Percentiles rank a stretch among this genome's conserved stretches.
Evolutionary conservation across 345 rosid genomes (phyloP).

Genomic region (Gossypium rotundifolium): DNA sequence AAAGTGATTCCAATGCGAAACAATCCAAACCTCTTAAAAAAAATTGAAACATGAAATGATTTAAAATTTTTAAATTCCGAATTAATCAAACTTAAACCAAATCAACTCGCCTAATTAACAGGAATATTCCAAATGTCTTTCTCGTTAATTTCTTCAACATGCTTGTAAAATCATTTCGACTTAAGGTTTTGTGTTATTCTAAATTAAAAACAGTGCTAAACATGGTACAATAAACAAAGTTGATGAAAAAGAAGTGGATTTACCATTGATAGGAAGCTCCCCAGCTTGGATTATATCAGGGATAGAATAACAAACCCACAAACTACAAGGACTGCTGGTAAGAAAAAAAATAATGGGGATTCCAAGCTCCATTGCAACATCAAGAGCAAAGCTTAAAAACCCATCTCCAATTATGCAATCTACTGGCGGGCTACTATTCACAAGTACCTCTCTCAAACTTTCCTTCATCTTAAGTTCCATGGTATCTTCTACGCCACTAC

Average conservation of each 20-base stretch:
- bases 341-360: conserved; percentile 28
- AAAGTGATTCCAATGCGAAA: neutral
- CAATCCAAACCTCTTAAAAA: no score
- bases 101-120: no score
- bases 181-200: no score
- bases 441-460: conserved; percentile 17
- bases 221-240: neutral
- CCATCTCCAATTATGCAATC: conserved; percentile 41
- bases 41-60: no score
- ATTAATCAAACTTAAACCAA: no score
- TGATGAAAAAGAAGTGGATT: neutral
- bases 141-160: no score
- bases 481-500: conserved; percentile 2
- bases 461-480: conserved; percentile 8
- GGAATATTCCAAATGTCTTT: no score
- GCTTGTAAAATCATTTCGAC: no score
- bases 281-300: conserved; percentile 31
- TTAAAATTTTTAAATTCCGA: no score
- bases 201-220: neutral
- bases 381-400: conserved; percentile 21
- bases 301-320: conserved; percentile 26
- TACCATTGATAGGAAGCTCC: conserved; percentile 43
- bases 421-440: conserved; percentile 2
- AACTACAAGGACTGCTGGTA: conserved; percentile 25
- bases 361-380: conserved; percentile 30